Evolutionary conservation across 108 stramenopile genomes (phyloP), one percentile per base, ranked within the genome.

Genomic region (Pseudonitzschia multistriata): DNA sequence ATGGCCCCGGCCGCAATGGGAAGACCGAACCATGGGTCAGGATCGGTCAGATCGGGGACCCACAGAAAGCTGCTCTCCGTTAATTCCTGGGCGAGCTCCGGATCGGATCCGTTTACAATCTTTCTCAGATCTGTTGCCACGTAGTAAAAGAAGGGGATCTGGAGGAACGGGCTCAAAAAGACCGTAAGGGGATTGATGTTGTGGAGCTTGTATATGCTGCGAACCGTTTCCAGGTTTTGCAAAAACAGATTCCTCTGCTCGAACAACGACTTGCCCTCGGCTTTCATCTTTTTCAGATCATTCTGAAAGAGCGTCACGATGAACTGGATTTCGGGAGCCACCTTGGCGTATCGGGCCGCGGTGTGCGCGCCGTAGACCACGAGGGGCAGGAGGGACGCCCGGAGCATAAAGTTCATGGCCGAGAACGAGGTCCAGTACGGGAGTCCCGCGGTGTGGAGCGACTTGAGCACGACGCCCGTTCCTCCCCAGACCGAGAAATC

Each of bases 21-120:
- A n/a, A 94, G 76, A 13, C 82, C 90, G 67, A 85, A 91, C 83
- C 84, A 91, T 27, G 93, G 90, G 83, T 94, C 93, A 13, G 93
- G 90, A 70, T 94, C 93, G 14, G 90, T 94, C 66, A 94, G 71
- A 63, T 94, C 93, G 0, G 84, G 68, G 11, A 94, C 74, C 87
- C 88, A 91, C n/a, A 78, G 67, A 34, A 91, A 83, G 30, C 61
- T 67, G 24, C 52, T 62, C 31, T 87, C 88, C 21, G 89, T 89
- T 45, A 94, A 70, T 68, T 86, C 71, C 52, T 94, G 88, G 3
- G 93, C 93, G 76, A 94, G 69, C 19, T 60, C 71, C 0, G 90
- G 93, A 74, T 94, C 87, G 29, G 68, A 60, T 15, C 93, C 93
- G 66, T 91, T 85, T 61, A 94, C 89, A 49, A 94, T 85, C 62